Conservation (phyloP, 73 alveolate genomes). For the Symbiodinium pilosum region DNA sequence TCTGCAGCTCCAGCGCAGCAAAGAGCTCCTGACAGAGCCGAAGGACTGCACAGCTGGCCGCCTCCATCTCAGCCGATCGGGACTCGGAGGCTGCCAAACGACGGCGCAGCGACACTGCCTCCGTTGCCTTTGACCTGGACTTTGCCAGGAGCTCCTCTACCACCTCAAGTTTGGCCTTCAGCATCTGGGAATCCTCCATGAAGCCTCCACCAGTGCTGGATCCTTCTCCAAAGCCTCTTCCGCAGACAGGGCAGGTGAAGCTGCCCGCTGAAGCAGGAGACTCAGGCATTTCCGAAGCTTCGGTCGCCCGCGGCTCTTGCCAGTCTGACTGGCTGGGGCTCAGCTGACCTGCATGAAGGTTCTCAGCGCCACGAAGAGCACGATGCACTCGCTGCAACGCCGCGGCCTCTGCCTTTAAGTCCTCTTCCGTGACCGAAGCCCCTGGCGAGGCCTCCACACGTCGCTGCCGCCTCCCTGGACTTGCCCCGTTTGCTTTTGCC, state of each 20-base stretch:
- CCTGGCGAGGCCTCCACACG: too few relatives aligned
- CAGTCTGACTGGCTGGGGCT: background rate
- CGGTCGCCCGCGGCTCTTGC: background rate
- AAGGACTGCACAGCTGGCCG: background rate
- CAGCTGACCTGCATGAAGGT: background rate
- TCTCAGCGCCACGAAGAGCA: background rate
- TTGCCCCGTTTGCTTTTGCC: too few relatives aligned
- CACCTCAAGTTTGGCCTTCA: background rate
- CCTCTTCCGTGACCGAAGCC: too few relatives aligned
- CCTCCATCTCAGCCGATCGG: background rate
- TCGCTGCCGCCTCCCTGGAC: too few relatives aligned
- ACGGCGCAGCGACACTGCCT: background rate
- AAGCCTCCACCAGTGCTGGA: too few relatives aligned
- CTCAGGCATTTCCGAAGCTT: too few relatives aligned
- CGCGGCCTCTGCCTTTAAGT: background rate
- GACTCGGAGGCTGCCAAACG: background rate
- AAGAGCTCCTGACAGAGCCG: conserved; percentile 22
- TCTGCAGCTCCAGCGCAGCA: background rate
- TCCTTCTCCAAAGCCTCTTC: too few relatives aligned
- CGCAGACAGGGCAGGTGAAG: too few relatives aligned
- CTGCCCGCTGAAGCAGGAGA: too few relatives aligned
- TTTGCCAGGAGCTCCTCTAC: background rate
- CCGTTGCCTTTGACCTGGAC: background rate
- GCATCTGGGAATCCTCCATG: too few relatives aligned
- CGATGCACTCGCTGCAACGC: background rate